A percentile compares a stretch with the other conserved stretches of the same genome.
phyloP scores from a whole-genome alignment of 192 early-diverging fungal genomes.

The Backusella liffmaniae region DNA sequence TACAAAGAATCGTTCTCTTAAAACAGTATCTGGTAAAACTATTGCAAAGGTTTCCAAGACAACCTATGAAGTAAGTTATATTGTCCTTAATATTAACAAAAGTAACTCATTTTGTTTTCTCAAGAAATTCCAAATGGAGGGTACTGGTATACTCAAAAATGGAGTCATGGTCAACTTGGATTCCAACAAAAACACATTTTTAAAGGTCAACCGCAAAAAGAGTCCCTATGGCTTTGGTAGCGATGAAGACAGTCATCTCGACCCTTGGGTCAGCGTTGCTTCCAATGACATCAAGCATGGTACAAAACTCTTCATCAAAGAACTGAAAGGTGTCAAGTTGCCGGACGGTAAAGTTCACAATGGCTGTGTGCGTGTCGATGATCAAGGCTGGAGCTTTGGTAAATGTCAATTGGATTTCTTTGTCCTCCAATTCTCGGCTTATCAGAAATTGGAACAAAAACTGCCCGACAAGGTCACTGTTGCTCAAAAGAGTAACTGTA shows the following conservation, averaged over 20 bases:
- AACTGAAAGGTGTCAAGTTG: conserved; percentile 29
- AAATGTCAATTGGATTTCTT: conserved; percentile 38
- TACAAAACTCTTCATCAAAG: conserved; percentile 34
- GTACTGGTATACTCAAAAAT: conserved; percentile 34
- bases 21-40: conserved; percentile 17
- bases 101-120: no score
- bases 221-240: conserved; percentile 26
- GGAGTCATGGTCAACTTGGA: conserved; percentile 34
- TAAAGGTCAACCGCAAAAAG: conserved; percentile 20
- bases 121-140: conserved; percentile 41
- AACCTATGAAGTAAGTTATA: conserved; percentile 22
- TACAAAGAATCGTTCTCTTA: conserved; percentile 12
- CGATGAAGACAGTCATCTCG: conserved; percentile 17
- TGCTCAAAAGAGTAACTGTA: conserved; percentile 9
- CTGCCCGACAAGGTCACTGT: conserved; percentile 19
- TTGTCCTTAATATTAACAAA: no score
- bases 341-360: conserved; percentile 42
- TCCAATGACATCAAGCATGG: conserved; percentile 38
- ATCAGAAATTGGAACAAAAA: neutral
- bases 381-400: conserved; percentile 34
- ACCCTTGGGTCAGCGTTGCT: conserved; percentile 40
- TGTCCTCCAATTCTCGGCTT: conserved; percentile 18
- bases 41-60: conserved; percentile 35
- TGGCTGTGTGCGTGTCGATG: conserved; percentile 44
- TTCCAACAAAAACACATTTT: conserved; percentile 9